Base-by-base conservation (phyloP, 495 filamentous ascomycete genomes). In the Wilcoxina mikolae region DNA sequence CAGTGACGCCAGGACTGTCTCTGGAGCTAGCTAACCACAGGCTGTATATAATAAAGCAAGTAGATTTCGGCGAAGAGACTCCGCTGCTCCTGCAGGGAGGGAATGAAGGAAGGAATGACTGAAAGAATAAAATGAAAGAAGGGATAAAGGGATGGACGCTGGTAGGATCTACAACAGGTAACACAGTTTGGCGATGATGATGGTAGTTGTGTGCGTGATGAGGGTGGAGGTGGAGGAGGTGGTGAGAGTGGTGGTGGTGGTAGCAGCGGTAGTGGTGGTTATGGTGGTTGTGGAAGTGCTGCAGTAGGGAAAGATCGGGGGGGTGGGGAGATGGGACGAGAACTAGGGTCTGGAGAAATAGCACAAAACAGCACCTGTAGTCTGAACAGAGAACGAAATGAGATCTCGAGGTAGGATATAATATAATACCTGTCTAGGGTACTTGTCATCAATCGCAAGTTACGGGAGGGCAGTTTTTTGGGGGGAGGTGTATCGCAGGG, bases 61-160 rank as follows among this genome's bases (percentile, higher is more conserved):
- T 11, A 52, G 25, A 18, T 52, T 52, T 41, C 29, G 49, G 49
- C 28, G 49, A 52, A 38, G 29, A 22, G 49, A 28, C 46, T 49
- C 25, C 46, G 25, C 25, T 49, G 46, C 22, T 52, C 33, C 52
- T 31, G 26, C 31, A 50, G 54, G 53, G 53, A 25, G 23, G 25
- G 28, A 17, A 38, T 35, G 22, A 41, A 43, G 15, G 51, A 44
- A 44, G 45, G 53, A 17, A 28, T 20, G 45, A 48, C 44, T 18
- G 25, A 17, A 55, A 24, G 53, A 25, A 35, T 20, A 24, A 49
- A 51, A 11, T n/a, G 53, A 51, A 46, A 7, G 23, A 24, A 18
- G 3, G 43, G 11, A 46, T 12, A 46, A 24, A 9, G 20, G 20
- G 35, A 39, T 12, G 20, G 35, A 15, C 35, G 35, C 35, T n/a